Base-by-base conservation (phyloP, 768 basidiomycete species). In the Tulasnella calospora region DNA sequence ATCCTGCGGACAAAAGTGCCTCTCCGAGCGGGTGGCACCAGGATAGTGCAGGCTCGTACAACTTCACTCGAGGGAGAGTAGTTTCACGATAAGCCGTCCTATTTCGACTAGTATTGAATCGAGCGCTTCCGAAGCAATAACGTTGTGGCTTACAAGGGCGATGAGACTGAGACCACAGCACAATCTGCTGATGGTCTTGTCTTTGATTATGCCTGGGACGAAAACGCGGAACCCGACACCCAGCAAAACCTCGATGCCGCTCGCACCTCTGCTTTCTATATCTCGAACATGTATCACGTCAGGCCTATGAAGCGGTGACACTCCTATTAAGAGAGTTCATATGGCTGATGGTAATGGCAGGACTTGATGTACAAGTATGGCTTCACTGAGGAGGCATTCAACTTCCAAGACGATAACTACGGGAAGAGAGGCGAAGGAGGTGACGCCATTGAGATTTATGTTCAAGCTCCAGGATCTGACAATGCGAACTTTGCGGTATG, bases 361-460 rank as follows among this genome's bases (percentile, higher is more conserved):
- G 55, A 51, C 40, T 27, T 79, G 36, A 61, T 74, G 61, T 71
- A 71, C 71, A 36, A 71, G 70, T 80, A 78, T 33, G 79, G 79
- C 44, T 80, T 80, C 41, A 80, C 78, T 21, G 80, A 78, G 40
- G 61, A 67, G 3, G 78, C 80, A 30, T 79, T 71, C 35, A 86
- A 85, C 81, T 86, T 86, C 84, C 85, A 86, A 81, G 82, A 82
- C 46, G 82, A 84, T 81, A 86, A 86, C 83, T 84, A 82, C 80
- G 84, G 83, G 23, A 81, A 83, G 61, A 84, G 84, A 33, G 85
- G 85, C 41, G 80, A 80, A 71, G 85, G 84, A 10, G 82, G 82
- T 71, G 85, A 86, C 80, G 83, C 83, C 15, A 83, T 86, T 76
- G 83, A 84, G 69, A 81, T 82, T 55, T 84, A 83, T 73, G 84